Percentiles rank a stretch among this genome's conserved stretches.
Evolutionary conservation across 2,329 filamentous ascomycete genomes (phyloP).

Genomic region (Colletotrichum truncatum): DNA sequence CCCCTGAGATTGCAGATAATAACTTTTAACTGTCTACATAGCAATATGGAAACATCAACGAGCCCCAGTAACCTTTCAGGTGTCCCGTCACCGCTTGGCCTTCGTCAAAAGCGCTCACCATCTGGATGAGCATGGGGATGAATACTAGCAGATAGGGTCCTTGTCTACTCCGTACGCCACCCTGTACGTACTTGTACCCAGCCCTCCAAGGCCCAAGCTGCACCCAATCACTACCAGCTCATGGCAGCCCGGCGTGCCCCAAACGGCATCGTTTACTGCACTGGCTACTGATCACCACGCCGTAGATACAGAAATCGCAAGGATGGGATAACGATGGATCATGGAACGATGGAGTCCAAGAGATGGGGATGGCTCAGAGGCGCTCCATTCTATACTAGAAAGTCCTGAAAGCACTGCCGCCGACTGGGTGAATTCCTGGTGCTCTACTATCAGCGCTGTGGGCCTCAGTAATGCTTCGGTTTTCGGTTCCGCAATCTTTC

Average conservation of each 20-base stretch:
- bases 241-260: not conserved
- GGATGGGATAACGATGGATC: not conserved
- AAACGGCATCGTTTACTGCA: conserved; percentile 1
- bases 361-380: not conserved
- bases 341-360: not conserved
- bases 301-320: not conserved
- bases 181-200: too few species aligned
- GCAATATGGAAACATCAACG: too few species aligned
- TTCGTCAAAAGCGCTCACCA: not conserved
- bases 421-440: not conserved
- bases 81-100: not conserved
- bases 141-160: not conserved
- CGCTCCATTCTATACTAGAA: not conserved
- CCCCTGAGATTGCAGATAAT: too few species aligned
- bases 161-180: not conserved
- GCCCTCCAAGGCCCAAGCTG: not conserved
- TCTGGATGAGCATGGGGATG: not conserved
- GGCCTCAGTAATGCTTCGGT: not conserved
- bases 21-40: too few species aligned
- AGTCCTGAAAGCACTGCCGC: too few species aligned
- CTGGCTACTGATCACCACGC: not conserved
- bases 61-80: not conserved
- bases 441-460: not conserved
- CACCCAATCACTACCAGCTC: not conserved
- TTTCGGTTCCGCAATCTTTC: conserved; percentile 1